These are phyloP conservation scores for Kwoniella heveanensis DNA, from an alignment of 768 basidiomycete species.

Conservation along the genomic window DNA sequence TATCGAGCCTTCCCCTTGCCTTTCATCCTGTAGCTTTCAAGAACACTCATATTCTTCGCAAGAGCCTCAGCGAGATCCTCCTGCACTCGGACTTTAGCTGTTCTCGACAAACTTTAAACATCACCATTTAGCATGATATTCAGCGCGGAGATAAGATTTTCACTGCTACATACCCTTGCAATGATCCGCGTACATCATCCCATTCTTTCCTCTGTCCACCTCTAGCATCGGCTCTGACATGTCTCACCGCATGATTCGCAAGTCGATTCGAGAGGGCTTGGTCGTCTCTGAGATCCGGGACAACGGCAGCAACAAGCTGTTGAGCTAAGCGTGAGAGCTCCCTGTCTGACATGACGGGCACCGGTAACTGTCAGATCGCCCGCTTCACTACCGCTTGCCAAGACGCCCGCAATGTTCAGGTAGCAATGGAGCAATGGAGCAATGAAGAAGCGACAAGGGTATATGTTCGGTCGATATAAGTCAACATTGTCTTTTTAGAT, in stretches of 20 bases:
- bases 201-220: slow-evolving; percentile 38
- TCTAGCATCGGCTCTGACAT: slow-evolving; percentile 29
- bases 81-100: slow-evolving; percentile 37
- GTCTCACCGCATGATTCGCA: slow-evolving; percentile 18
- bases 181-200: slow-evolving; percentile 27
- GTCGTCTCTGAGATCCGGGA: slow-evolving; percentile 11
- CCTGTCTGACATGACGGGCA: slow-evolving; percentile 5
- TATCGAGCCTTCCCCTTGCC: slow-evolving; percentile 28
- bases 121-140: not conserved
- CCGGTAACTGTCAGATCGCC: no score
- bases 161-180: slow-evolving; percentile 26
- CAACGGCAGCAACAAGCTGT: slow-evolving; percentile 18
- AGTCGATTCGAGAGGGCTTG: not conserved
- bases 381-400: no score
- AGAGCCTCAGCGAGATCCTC: slow-evolving; percentile 40
- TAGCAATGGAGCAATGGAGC: no score
- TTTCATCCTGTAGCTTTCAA: slow-evolving; percentile 14
- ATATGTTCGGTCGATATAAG: no score
- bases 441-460: no score
- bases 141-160: not conserved
- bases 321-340: slow-evolving; percentile 1
- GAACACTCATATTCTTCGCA: slow-evolving; percentile 17
- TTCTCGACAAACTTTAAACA: slow-evolving; percentile 17
- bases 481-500: no score
- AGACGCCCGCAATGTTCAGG: no score